Base-by-base conservation (phyloP, 257 asterid genomes). In the Penstemon newberryi region DNA sequence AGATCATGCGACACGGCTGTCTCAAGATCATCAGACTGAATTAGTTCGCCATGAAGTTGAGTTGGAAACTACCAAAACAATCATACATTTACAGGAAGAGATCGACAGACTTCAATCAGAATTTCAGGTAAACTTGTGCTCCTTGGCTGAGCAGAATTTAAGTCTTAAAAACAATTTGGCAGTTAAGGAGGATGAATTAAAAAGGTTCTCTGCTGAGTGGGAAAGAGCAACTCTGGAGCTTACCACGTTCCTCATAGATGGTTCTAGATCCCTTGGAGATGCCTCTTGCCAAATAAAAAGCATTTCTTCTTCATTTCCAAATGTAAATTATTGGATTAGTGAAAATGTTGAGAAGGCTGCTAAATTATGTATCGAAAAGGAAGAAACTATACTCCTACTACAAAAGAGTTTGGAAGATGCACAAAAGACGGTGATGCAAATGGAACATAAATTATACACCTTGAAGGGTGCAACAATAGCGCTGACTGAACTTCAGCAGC, bases 191-290 rank as follows among this genome's bases (percentile, higher is more conserved):
- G 81, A 80, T 39, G 88, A 85, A 75, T 73, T 86, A 61, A 77
- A 72, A 79, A 71, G 56, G 67, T 56, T 83, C 68, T 76, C 84
- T 76, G 72, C 78, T 62, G 90, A 84, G 69, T 91, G 98, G 98
- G 98, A 91, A 83, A 79, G 88, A 79, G 95, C 95, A 73, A 87
- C 86, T 39, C 77, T 89, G 84, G 98, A 89, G 82, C 85, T 91
- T 71, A 89, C 90, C 25, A 79, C 75, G 56, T 89, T 91, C 78
- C 92, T 91, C 63, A 73, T 77, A 25, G 96, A 87, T 73, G 98
- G 98, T 75, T 84, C 89, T 36, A 87, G 78, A 70, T 89, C 96
- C 76, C 83, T 87, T 39, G 66, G 80, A 71, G 89, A 87, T 67
- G 98, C 94, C 60, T 77, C 92, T 72, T 62, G 71, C 76, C 93